Percentiles rank a stretch among this genome's conserved stretches.
phyloP scores from a whole-genome alignment of 2,329 filamentous ascomycete genomes.

The Sphaceloma murrayae region DNA sequence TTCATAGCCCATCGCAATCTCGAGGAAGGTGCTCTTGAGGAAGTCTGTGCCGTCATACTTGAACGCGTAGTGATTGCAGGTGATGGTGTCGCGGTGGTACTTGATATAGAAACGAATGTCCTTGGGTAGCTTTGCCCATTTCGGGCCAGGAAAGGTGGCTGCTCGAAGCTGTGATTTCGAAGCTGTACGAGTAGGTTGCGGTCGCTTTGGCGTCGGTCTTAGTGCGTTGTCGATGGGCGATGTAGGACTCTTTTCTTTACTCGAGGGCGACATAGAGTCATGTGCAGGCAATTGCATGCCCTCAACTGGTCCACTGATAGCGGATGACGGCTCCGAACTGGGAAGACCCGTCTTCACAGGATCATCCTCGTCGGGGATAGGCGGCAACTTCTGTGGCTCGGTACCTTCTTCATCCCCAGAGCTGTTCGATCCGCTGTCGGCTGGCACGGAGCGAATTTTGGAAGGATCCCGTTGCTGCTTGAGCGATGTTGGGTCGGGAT shows the following conservation, averaged over 20 bases:
- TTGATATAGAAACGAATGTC: constrained; percentile 70
- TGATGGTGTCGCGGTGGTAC: constrained; percentile 70
- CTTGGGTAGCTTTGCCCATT: constrained; percentile 31
- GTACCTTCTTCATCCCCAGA: constrained; percentile 44
- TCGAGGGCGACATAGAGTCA: constrained; percentile 20
- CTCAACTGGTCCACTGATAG: constrained; percentile 8
- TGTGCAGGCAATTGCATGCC: constrained; percentile 18
- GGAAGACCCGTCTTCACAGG: constrained; percentile 26
- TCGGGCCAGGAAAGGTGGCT: constrained; percentile 16
- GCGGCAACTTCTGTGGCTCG: constrained; percentile 31
- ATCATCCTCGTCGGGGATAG: constrained; percentile 40
- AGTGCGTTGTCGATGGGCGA: constrained; percentile 16
- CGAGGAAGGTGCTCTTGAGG: constrained; percentile 60
- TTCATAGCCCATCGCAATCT: constrained; percentile 65
- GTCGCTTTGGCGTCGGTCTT: constrained; percentile 6
- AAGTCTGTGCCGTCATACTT: constrained; percentile 63
- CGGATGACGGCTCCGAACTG: constrained; percentile 19
- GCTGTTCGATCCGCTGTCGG: constrained; percentile 40
- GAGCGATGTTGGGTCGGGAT: constrained; percentile 60
- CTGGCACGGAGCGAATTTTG: constrained; percentile 37
- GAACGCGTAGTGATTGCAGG: constrained; percentile 72
- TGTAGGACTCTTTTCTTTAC: constrained; percentile 20
- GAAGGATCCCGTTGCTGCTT: constrained; percentile 35
- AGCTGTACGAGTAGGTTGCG: constrained; percentile 14
- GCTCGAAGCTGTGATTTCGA: constrained; percentile 18